Evolutionary conservation across 2,329 filamentous ascomycete species (phyloP).

Genomic region (Microascus cirrosus): DNA sequence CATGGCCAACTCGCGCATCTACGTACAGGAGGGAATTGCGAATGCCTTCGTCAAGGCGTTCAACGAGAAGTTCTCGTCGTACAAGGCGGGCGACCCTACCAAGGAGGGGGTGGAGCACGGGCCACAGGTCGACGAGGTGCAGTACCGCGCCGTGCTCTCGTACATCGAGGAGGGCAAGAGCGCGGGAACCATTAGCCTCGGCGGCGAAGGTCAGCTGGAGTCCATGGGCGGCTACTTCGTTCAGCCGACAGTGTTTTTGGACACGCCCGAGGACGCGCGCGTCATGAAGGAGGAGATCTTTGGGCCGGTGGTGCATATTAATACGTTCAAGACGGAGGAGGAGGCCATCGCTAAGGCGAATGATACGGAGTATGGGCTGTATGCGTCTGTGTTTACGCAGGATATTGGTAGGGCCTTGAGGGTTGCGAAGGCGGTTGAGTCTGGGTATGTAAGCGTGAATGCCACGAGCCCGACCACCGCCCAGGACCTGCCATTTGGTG

Average conservation of each 20-base stretch:
- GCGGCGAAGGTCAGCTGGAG: slow-evolving; percentile 63
- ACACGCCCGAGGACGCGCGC: slow-evolving; percentile 77
- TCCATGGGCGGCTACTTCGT: slow-evolving; percentile 73
- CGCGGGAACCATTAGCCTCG: slow-evolving; percentile 63
- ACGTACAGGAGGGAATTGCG: slow-evolving; percentile 68
- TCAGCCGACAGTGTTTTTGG: slow-evolving; percentile 77
- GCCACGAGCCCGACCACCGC: slow-evolving; percentile 51
- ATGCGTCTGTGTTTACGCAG: slow-evolving; percentile 82
- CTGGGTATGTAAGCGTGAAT: slow-evolving; percentile 82
- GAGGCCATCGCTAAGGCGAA: slow-evolving; percentile 84
- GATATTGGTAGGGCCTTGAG: slow-evolving; percentile 49
- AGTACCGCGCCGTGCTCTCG: slow-evolving; percentile 64
- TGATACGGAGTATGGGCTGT: slow-evolving; percentile 71
- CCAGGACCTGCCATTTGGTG: slow-evolving; percentile 55
- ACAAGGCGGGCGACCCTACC: slow-evolving; percentile 69
- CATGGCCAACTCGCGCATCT: slow-evolving; percentile 78
- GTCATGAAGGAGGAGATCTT: slow-evolving; percentile 88
- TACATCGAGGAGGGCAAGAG: slow-evolving; percentile 70
- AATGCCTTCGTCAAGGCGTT: slow-evolving; percentile 61
- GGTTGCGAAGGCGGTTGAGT: slow-evolving; percentile 61
- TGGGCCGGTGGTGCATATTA: slow-evolving; percentile 82
- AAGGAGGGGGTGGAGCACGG: slow-evolving; percentile 62
- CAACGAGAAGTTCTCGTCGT: slow-evolving; percentile 59
- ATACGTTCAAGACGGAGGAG: slow-evolving; percentile 77
- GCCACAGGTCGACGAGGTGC: slow-evolving; percentile 75